phyloP scores from a whole-genome alignment of 805 yeast genomes.

The Saccharomycopsis sp. region DNA sequence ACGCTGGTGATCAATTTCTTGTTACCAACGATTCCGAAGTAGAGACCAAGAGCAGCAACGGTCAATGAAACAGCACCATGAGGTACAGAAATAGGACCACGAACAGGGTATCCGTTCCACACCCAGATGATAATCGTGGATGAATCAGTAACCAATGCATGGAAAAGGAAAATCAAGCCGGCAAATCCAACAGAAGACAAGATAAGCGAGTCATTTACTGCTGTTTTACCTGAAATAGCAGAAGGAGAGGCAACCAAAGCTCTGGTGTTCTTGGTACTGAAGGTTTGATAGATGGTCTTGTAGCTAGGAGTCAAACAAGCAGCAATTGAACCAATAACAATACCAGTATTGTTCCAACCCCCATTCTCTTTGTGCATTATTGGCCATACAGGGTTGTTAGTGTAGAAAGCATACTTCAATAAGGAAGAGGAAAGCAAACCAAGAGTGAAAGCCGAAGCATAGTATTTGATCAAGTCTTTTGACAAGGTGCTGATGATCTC shows the following conservation, averaged over 20 bases:
- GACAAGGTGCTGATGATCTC: constrained; percentile 25
- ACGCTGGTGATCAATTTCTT: constrained; percentile 14
- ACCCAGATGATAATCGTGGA: constrained; percentile 86
- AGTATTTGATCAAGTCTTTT: constrained; percentile 27
- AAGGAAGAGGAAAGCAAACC: constrained; percentile 74
- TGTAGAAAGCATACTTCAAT: constrained; percentile 65
- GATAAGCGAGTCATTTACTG: constrained; percentile 36
- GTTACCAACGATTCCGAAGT: constrained; percentile 32
- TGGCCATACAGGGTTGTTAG: constrained; percentile 97
- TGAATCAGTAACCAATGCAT: constrained; percentile 75
- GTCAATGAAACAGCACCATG: constrained; percentile 65
- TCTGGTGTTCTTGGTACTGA: constrained; percentile 16
- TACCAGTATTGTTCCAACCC: constrained; percentile 72
- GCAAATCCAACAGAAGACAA: constrained; percentile 68
- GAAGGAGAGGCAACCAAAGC: constrained; percentile 4
- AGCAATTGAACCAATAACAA: constrained; percentile 53
- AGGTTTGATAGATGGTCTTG: constrained; percentile 20
- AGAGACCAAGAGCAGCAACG: constrained; percentile 52
- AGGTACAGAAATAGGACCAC: constrained; percentile 82
- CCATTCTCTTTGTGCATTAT: constrained; percentile 81
- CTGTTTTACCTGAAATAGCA: constrained; percentile 4
- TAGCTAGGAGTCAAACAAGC: constrained; percentile 54
- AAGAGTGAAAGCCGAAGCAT: constrained; percentile 50
- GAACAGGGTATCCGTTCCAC: constrained; percentile 93
- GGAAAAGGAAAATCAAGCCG: constrained; percentile 61